Evolutionary conservation across 352 stramenopile species (phyloP), one percentile per base, ranked within the genome.

Genomic region (Phytophthora agathidicida): DNA sequence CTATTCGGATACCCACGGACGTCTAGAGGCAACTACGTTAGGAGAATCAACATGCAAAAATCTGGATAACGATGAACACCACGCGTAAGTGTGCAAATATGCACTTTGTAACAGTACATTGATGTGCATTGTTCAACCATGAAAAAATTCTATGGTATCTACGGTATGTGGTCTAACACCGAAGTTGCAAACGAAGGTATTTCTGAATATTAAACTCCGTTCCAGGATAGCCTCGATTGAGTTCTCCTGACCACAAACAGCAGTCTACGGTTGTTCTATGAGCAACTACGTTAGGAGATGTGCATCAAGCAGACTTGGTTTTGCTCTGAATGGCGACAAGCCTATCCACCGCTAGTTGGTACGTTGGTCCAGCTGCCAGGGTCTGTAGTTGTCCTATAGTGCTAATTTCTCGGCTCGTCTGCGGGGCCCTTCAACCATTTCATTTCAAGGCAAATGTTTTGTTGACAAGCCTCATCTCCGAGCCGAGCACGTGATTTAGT

Each of bases 401-500:
- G 19, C 36, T 33, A 24, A 41, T 39, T 41, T 48, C 14, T 49
- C 19, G 19, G n/a, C 49, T 48, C 49, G 36, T 58, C 49, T 49
- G 49, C 13, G 8, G 49, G 14, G 36, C 14, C 26, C 23, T 58
- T 58, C 36, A 58, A 58, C 7, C 27, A 41, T 58, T 58, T 19
- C n/a, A n/a, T 16, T 23, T 10, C 11, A 16, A 32, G n/a, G 31
- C 7, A 22, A 22, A 43, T 17, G 45, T 42, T 41, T 52, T 28
- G 26, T 50, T 28, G 19, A 37, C 19, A n/a, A n/a, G 43, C 22
- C 44, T 43, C 45, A 33, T 26, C 28, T 42, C 23, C 41, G 6
- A 35, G 41, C n/a, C 13, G 13, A 19, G 32, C 20, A 4, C 32
- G 42, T 26, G 45, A 33, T 43, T 53, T 42, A 23, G 44, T 19